A percentile compares a stretch with the other conserved stretches of the same genome.
These are phyloP conservation scores for Pulveroboletus frians DNA, from an alignment of 768 basidiomycete species.

Conservation along the genomic window DNA sequence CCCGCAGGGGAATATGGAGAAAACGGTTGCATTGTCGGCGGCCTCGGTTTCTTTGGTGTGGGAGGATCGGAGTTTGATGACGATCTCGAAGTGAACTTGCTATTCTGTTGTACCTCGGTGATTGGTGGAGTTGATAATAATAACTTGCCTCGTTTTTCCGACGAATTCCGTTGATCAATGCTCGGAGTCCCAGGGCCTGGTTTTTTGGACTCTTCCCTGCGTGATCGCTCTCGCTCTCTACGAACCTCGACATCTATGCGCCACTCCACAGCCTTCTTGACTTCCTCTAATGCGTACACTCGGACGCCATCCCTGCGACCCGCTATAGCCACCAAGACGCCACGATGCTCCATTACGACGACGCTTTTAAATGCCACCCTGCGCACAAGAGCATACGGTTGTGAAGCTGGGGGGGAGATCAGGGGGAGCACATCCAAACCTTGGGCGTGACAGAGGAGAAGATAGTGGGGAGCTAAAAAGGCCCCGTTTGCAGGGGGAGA, in stretches of 20 bases:
- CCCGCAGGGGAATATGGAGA: constrained; percentile 34
- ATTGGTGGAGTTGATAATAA: constrained; percentile 48
- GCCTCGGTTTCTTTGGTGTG: constrained; percentile 23
- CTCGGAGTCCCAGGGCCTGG: constrained; percentile 33
- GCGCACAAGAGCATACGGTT: constrained; percentile 78
- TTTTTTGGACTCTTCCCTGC: constrained; percentile 64
- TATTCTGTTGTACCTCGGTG: constrained; percentile 20
- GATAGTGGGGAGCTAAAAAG: constrained; percentile 75
- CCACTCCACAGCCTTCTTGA: constrained; percentile 85
- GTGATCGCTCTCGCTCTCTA: constrained; percentile 67
- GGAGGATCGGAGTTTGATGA: constrained; percentile 14
- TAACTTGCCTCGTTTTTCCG: constrained; percentile 45
- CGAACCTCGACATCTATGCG: constrained; percentile 75
- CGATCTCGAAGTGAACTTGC: constrained; percentile 19
- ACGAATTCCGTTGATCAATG: constrained; percentile 35
- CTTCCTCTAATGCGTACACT: constrained; percentile 83
- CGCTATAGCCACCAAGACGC: constrained; percentile 86
- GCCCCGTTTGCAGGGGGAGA: constrained; percentile 74
- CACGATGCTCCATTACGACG: constrained; percentile 91
- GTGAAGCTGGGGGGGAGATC: constrained; percentile 62
- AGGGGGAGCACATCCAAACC: constrained; percentile 84
- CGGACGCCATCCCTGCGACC: constrained; percentile 82
- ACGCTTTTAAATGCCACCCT: constrained; percentile 80
- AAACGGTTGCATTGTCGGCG: constrained; percentile 23
- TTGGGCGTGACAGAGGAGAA: constrained; percentile 80